Base-by-base conservation (phyloP, 768 basidiomycete species). In the Suillus sp. region DNA sequence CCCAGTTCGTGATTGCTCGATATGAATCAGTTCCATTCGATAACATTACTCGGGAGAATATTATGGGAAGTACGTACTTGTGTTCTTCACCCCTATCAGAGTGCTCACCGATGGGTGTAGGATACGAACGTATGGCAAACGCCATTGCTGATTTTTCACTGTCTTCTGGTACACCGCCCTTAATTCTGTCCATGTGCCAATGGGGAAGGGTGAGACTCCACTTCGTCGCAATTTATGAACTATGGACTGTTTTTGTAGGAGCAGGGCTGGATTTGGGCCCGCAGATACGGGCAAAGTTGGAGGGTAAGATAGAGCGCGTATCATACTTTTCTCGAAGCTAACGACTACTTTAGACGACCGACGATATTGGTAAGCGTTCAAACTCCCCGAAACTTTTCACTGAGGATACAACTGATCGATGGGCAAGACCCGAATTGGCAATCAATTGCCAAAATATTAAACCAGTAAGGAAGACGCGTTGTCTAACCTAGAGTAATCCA, bases 241-340 rank as follows among this genome's bases (percentile, higher is more conserved):
- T 70, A 66, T 45, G n/a, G 18, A 48, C 35, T 7, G 55, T 60
- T 59, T 35, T 51, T 62, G n/a, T 65, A 87, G 84, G 77, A 83
- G 68, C 82, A 87, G 75, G 84, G 85, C 0, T 88, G 86, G 87
- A 62, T 83, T 5, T 89, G 88, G 88, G 88, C 84, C 1, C 79
- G 73, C 65, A 72, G 72, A 30, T 75, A 85, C 18, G 88, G 88
- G 0, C 87, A 89, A 67, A 86, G 83, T 68, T 89, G 88, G 88
- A 78, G 88, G 74, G 87, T 87, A 66, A 58, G 81, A 64, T 42
- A 30, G 20, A 56, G 11, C 14, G 10, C 27, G 45, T 22, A 27
- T 6, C 11, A n/a, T 40, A 61, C 2, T 37, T 30, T 32, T 40
- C 27, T 2, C 35, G 14, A 27, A n/a, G 2, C 60, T 35, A 35